phyloP scores from a whole-genome alignment of 805 yeast genomes.

The Myxozyma neglecta region DNA sequence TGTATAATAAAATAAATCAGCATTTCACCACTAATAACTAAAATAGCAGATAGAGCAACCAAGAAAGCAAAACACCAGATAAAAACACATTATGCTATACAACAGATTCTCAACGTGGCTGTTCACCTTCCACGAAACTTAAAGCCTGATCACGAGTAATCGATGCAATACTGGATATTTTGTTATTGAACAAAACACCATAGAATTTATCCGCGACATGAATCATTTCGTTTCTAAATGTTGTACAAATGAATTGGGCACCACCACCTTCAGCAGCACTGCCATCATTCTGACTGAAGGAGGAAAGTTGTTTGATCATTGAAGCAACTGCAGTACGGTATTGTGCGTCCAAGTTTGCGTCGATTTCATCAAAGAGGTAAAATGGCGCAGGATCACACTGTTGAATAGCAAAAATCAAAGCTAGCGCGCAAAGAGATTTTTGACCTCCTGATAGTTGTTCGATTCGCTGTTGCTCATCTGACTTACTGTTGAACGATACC shows the following conservation, averaged over 20 bases:
- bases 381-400: constrained; percentile 96
- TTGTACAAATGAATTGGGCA: constrained; percentile 94
- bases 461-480: constrained; percentile 80
- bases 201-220: constrained; percentile 82
- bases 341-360: constrained; percentile 91
- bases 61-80: background rate
- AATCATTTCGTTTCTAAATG: constrained; percentile 91
- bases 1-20: background rate
- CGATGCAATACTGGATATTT: constrained; percentile 74
- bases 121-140: constrained; percentile 62
- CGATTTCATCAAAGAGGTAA: constrained; percentile 93
- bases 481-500: constrained; percentile 84
- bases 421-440: constrained; percentile 93
- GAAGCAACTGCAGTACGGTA: constrained; percentile 85
- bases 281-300: no score
- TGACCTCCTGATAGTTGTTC: constrained; percentile 97
- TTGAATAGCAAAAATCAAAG: constrained; percentile 90
- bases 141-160: constrained; percentile 73
- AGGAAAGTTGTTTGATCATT: constrained; percentile 64
- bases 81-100: background rate
- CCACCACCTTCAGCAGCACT: constrained; percentile 27
- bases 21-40: background rate
- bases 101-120: constrained; percentile 14
- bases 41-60: background rate
- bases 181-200: constrained; percentile 82